Base-by-base conservation (phyloP, 805 yeast genomes). In the Ogataea nitratoaversa region DNA sequence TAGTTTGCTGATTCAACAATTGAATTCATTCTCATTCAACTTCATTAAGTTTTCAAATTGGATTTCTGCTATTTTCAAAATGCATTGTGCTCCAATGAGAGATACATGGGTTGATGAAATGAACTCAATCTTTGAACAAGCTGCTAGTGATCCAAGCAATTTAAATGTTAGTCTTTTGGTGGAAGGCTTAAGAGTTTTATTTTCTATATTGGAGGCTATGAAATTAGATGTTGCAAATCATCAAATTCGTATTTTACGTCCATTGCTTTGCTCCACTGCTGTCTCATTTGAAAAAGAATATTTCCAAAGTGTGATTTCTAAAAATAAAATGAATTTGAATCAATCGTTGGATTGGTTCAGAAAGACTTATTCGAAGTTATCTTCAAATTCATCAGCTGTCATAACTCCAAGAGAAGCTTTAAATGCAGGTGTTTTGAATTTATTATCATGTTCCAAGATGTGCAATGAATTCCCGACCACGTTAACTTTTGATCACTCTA, bases 21-120 rank as follows among this genome's bases (percentile, higher is more conserved):
- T 89, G 38, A 63, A 74, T 30, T 79, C 77, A 47, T 79, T 83
- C 18, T 76, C 84, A n/a, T 75, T 85, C 52, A 85, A 83, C 59
- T 85, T 84, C 65, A 75, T 78, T 16, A 71, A 75, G 28, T 72
- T 88, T 52, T 74, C 90, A 2, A 70, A 71, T 41, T 85, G 95
- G 91, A 70, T 90, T 31, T 78, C 87, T 2, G 69, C 73, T 24
- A 76, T 88, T 24, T 82, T 91, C 64, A 87, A 89, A 63, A 78
- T 82, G 38, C 96, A 87, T 59, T 89, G 96, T 65, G 96, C 96
- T 6, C 97, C 97, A 46, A 88, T 88, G 95, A 76, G 97, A 58
- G 96, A 87, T 62, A 66, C 77, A 30, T 83, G 93, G 89, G 95
- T 90, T 28, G 85, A 79, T 51, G 86, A 82, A 52, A 86, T 90